Conservation (phyloP, 2,329 filamentous ascomycete genomes). For the Corniculantispora saksenae region DNA sequence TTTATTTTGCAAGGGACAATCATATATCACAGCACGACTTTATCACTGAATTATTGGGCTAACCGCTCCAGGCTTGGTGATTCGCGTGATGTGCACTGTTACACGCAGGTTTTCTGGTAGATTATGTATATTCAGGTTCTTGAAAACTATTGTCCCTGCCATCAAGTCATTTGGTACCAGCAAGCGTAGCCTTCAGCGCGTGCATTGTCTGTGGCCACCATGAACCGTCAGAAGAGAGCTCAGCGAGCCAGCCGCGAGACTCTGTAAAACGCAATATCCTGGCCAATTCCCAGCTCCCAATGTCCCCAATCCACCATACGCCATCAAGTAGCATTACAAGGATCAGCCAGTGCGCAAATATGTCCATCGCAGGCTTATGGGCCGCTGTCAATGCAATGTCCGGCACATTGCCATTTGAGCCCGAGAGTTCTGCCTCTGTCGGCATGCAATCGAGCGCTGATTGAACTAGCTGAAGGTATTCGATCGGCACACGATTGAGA, state of each 20-base stretch:
- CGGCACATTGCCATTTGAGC: background rate
- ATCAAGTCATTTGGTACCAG: background rate
- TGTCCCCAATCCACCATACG: conserved; percentile 41
- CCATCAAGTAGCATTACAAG: conserved; percentile 38
- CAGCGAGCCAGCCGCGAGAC: conserved; percentile 14
- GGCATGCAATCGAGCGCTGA: conserved; percentile 29
- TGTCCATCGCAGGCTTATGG: conserved; percentile 35
- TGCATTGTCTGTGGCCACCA: conserved; percentile 42
- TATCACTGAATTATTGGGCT: no score
- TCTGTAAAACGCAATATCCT: conserved; percentile 27
- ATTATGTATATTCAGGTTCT: no score
- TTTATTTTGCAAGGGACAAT: no score
- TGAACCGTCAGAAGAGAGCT: conserved; percentile 8
- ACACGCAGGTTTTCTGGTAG: no score
- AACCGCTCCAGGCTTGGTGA: no score
- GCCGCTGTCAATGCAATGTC: conserved; percentile 5
- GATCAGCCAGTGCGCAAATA: conserved; percentile 42
- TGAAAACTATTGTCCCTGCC: no score
- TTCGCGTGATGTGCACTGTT: no score
- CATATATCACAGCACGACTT: no score
- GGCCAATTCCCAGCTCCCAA: conserved; percentile 36
- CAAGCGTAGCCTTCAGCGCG: conserved; percentile 2
- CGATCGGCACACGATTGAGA: conserved; percentile 37
- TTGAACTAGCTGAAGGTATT: conserved; percentile 37
- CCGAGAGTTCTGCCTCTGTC: background rate